These are phyloP conservation scores for Purpureocillium takamizusanense DNA, from an alignment of 2,329 filamentous ascomycete species.

Conservation along the genomic window DNA sequence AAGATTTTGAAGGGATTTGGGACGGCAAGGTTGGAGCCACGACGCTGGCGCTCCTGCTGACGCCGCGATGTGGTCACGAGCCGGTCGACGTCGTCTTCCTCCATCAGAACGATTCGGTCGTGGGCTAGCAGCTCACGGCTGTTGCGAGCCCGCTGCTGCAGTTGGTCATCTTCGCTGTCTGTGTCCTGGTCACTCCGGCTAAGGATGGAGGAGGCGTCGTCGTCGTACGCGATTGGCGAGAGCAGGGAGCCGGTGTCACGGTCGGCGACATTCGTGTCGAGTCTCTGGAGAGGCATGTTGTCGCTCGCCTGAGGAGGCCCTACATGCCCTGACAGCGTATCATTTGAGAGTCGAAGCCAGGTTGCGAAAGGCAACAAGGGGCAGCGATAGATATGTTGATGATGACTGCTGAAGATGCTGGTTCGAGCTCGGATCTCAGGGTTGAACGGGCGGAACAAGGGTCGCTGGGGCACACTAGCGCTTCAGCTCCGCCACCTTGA, in stretches of 20 bases:
- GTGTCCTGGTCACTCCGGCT: constrained; percentile 64
- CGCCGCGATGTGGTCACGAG: constrained; percentile 45
- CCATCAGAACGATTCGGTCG: constrained; percentile 62
- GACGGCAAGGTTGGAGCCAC: constrained; percentile 39
- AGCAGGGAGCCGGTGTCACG: constrained; percentile 40
- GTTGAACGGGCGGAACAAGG: no score
- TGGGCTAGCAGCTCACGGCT: constrained; percentile 61
- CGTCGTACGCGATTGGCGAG: constrained; percentile 56
- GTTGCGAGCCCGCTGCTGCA: constrained; percentile 55
- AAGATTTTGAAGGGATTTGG: constrained; percentile 41
- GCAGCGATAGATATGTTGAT: no score
- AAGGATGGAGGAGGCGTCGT: constrained; percentile 59
- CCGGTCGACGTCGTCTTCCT: constrained; percentile 63
- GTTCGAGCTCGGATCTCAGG: not conserved
- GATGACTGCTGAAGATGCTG: not conserved
- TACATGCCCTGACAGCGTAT: not conserved
- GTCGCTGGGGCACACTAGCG: no score
- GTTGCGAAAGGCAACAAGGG: no score
- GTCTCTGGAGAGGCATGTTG: constrained; percentile 2
- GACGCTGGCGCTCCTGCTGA: constrained; percentile 39
- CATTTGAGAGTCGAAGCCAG: not conserved
- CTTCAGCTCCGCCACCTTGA: no score
- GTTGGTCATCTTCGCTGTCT: constrained; percentile 67
- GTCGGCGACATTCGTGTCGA: not conserved
- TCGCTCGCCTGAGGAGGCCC: not conserved